These are phyloP conservation scores for Pseudopithomyces maydicus DNA, from an alignment of 2,329 filamentous ascomycete genomes.

Conservation along the genomic window DNA sequence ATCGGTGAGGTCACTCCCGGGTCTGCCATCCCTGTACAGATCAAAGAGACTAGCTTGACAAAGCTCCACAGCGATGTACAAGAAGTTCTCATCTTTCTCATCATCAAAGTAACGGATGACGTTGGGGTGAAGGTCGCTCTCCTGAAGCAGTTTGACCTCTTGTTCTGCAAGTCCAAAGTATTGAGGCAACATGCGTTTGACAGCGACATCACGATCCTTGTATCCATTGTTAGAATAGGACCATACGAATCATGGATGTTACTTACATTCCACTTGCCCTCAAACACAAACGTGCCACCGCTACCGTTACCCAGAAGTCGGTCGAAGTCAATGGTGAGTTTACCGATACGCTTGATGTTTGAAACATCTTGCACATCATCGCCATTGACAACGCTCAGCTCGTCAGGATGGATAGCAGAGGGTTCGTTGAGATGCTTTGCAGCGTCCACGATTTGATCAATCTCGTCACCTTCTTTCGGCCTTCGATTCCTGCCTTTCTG, in stretches of 20 bases:
- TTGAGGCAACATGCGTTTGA: conserved; percentile 95
- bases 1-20: conserved; percentile 56
- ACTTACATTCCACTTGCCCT: conserved; percentile 79
- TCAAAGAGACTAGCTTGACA: conserved; percentile 94
- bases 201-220: conserved; percentile 81
- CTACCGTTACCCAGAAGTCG: conserved; percentile 75
- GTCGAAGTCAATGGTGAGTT: conserved; percentile 64
- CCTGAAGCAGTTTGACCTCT: conserved; percentile 85
- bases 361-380: conserved; percentile 54
- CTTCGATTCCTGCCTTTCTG: conserved; percentile 51
- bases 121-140: conserved; percentile 95
- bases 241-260: background rate
- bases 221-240: conserved; percentile 9
- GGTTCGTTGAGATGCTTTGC: conserved; percentile 44
- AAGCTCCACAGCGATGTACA: conserved; percentile 94
- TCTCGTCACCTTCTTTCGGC: conserved; percentile 41
- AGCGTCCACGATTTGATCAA: conserved; percentile 47
- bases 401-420: conserved; percentile 44
- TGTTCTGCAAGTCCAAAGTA: conserved; percentile 96
- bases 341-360: conserved; percentile 63
- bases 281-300: conserved; percentile 95
- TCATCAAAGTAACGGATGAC: conserved; percentile 97
- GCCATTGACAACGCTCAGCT: conserved; percentile 44
- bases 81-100: conserved; percentile 83
- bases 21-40: conserved; percentile 71